Conservation (phyloP, 1,139 yeast genomes). For the Suhomyces bolitotheri region DNA sequence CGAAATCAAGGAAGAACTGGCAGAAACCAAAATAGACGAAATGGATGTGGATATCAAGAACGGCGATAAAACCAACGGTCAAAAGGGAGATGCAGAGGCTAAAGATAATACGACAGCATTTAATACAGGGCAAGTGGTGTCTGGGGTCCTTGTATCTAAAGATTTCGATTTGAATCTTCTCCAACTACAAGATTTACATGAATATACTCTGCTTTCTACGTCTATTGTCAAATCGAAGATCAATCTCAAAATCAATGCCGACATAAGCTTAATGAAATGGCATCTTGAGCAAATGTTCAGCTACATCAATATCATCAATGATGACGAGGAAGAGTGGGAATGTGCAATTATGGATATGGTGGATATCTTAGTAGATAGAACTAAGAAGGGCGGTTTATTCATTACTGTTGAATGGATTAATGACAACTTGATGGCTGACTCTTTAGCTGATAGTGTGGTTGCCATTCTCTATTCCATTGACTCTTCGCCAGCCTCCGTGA, state of each 20-base stretch:
- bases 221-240: slow-evolving; percentile 84
- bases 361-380: slow-evolving; percentile 47
- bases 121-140: slow-evolving; percentile 49
- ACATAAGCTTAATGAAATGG: slow-evolving; percentile 77
- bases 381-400: slow-evolving; percentile 35
- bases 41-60: slow-evolving; percentile 2
- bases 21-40: slow-evolving; percentile 3
- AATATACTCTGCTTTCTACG: slow-evolving; percentile 83
- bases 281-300: slow-evolving; percentile 97
- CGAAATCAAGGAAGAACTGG: slow-evolving; percentile 19
- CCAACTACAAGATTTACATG: slow-evolving; percentile 83
- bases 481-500: slow-evolving; percentile 93
- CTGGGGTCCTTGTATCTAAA: slow-evolving; percentile 90
- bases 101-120: slow-evolving; percentile 16
- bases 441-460: slow-evolving; percentile 90
- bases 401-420: slow-evolving; percentile 88
- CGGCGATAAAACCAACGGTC: slow-evolving; percentile 8
- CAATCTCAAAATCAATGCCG: slow-evolving; percentile 74
- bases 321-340: slow-evolving; percentile 58
- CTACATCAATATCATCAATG: slow-evolving; percentile 63
- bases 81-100: slow-evolving; percentile 5
- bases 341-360: slow-evolving; percentile 50
- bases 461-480: slow-evolving; percentile 91
- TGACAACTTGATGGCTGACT: slow-evolving; percentile 78
- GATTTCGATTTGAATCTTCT: slow-evolving; percentile 85